These are phyloP conservation scores for Vigna nakashimae DNA, from an alignment of 306 rosid genomes.

Conservation along the genomic window DNA sequence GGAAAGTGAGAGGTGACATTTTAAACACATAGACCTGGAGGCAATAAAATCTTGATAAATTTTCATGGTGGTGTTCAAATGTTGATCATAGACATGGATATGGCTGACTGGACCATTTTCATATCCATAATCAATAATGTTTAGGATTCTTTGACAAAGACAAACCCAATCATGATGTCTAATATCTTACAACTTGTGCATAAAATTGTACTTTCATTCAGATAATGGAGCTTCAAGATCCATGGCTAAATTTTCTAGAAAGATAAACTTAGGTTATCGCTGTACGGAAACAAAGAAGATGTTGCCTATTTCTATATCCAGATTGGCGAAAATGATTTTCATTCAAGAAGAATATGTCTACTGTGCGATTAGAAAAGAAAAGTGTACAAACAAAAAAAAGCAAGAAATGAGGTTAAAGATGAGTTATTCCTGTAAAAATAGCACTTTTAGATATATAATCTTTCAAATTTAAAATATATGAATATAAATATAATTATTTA, in stretches of 20 bases:
- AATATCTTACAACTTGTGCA: neutral
- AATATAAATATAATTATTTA: too few species aligned
- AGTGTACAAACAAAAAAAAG: neutral
- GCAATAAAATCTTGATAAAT: conserved; percentile 1
- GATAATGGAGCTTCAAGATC: neutral
- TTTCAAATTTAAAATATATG: too few species aligned
- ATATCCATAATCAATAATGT: conserved; percentile 10
- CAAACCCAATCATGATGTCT: conserved; percentile 34
- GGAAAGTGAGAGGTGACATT: conserved; percentile 20
- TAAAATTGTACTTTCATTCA: conserved; percentile 6
- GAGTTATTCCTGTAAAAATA: neutral
- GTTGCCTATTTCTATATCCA: neutral
- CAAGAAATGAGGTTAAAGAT: too few species aligned
- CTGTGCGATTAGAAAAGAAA: neutral
- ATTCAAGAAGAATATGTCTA: conserved; percentile 1
- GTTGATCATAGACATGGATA: conserved; percentile 1
- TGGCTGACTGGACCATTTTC: conserved; percentile 12
- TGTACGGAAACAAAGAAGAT: neutral
- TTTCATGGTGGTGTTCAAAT: conserved; percentile 19
- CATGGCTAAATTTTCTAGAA: neutral
- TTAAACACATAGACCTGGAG: conserved; percentile 28
- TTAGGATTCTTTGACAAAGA: conserved; percentile 30
- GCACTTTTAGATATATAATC: neutral
- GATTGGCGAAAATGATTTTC: neutral
- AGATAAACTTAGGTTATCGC: neutral